Conservation (phyloP, 164 flowering plant genomes). For the Piper longum region DNA sequence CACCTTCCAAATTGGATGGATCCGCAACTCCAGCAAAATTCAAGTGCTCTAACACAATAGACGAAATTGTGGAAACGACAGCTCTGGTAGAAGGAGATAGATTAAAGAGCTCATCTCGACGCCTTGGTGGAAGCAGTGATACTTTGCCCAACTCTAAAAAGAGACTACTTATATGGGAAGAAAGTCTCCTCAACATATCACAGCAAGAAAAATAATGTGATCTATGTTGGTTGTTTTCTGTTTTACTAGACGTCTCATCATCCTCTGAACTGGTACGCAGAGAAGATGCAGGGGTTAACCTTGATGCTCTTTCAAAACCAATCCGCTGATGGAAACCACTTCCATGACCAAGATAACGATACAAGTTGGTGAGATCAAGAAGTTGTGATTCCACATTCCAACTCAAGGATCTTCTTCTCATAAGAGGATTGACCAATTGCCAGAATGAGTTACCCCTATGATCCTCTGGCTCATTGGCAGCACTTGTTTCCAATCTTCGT, state of each 20-base stretch:
- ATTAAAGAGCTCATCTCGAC: slow-evolving; percentile 67
- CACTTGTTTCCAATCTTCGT: slow-evolving; percentile 31
- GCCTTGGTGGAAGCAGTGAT: slow-evolving; percentile 61
- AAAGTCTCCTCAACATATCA: slow-evolving; percentile 62
- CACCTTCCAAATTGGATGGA: slow-evolving; percentile 34
- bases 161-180: slow-evolving; percentile 46
- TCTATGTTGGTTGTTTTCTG: slow-evolving; percentile 37
- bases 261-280: slow-evolving; percentile 53
- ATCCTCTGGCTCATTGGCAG: slow-evolving; percentile 51
- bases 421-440: slow-evolving; percentile 42
- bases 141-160: slow-evolving; percentile 63
- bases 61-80: slow-evolving; percentile 62
- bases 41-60: slow-evolving; percentile 60
- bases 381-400: slow-evolving; percentile 67
- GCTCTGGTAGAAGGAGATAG: slow-evolving; percentile 62
- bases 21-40: slow-evolving; percentile 48
- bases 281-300: too few species aligned
- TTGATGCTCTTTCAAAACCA: too few species aligned
- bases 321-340: slow-evolving; percentile 48
- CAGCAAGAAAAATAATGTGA: slow-evolving; percentile 49
- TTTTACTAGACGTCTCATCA: slow-evolving; percentile 28
- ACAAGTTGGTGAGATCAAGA: slow-evolving; percentile 46
- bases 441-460: slow-evolving; percentile 50
- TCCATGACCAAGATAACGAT: slow-evolving; percentile 66
- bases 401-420: slow-evolving; percentile 41